These are phyloP conservation scores for Amaranthus palmeri DNA, from an alignment of 148 eudicot species.

Conservation along the genomic window DNA sequence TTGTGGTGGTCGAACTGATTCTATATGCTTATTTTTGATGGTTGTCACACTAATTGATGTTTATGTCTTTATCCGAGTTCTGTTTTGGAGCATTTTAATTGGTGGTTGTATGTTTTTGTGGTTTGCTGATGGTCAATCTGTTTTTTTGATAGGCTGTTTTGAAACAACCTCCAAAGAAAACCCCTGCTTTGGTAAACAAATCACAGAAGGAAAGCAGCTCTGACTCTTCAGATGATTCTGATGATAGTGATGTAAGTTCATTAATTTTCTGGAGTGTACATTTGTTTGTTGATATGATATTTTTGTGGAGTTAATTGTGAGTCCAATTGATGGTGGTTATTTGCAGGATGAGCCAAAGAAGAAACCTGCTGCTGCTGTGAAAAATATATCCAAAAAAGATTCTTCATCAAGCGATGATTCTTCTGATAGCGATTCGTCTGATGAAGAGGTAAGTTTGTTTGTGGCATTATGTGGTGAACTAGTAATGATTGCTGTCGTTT, in stretches of 20 bases:
- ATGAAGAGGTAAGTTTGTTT: constrained; percentile 18
- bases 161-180: constrained; percentile 27
- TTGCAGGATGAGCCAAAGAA: constrained; percentile 18
- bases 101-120: no score
- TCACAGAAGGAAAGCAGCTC: constrained; percentile 24
- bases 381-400: constrained; percentile 27
- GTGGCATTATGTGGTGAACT: background rate
- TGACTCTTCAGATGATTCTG: constrained; percentile 24
- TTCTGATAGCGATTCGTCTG: constrained; percentile 22
- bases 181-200: constrained; percentile 25
- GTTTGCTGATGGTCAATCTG: background rate
- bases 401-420: constrained; percentile 31
- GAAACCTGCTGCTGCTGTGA: constrained; percentile 16
- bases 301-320: background rate
- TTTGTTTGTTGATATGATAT: background rate
- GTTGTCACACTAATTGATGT: no score
- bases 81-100: no score
- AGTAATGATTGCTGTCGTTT: no score
- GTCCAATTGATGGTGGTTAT: constrained; percentile 14
- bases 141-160: constrained; percentile 12
- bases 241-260: constrained; percentile 36
- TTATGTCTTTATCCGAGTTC: background rate
- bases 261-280: constrained; percentile 16
- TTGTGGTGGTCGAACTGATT: background rate
- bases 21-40: background rate